Conservation (phyloP, 257 asterid species). For the Paraleonurus japonicus region DNA sequence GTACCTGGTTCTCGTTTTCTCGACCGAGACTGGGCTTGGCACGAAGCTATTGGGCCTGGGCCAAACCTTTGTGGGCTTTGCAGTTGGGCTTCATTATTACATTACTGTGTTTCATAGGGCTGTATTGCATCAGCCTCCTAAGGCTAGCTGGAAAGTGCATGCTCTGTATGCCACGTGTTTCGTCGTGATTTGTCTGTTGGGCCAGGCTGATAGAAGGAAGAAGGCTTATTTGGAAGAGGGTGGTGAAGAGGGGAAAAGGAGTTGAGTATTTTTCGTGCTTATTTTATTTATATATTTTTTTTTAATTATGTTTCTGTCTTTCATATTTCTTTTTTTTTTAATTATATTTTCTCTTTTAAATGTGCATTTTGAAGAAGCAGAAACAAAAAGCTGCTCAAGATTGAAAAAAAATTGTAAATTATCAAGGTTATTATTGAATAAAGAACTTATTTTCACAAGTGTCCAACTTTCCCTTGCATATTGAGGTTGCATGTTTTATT, state of each 20-base stretch:
- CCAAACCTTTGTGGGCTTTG: constrained; percentile 80
- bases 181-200: constrained; percentile 59
- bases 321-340: not conserved
- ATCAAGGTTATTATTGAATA: not conserved
- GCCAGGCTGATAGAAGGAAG: constrained; percentile 60
- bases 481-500: not conserved
- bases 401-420: constrained; percentile 11
- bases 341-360: too few species aligned
- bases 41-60: constrained; percentile 66
- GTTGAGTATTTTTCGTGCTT: constrained; percentile 13
- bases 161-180: constrained; percentile 80
- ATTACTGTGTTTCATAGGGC: constrained; percentile 75
- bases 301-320: not conserved
- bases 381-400: constrained; percentile 10
- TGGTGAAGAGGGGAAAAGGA: constrained; percentile 74
- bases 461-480: not conserved
- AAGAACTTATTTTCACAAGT: not conserved
- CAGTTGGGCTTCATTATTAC: constrained; percentile 88
- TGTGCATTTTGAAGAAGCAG: constrained; percentile 1
- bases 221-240: constrained; percentile 71
- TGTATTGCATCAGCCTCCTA: constrained; percentile 75
- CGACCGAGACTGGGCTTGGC: constrained; percentile 57
- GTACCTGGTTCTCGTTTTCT: constrained; percentile 77
- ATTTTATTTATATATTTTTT: not conserved
- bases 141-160: constrained; percentile 74